Percentiles rank a stretch among this genome's conserved stretches.
These are phyloP conservation scores for Scorias spongiosa DNA, from an alignment of 2,329 filamentous ascomycete species.

Conservation along the genomic window DNA sequence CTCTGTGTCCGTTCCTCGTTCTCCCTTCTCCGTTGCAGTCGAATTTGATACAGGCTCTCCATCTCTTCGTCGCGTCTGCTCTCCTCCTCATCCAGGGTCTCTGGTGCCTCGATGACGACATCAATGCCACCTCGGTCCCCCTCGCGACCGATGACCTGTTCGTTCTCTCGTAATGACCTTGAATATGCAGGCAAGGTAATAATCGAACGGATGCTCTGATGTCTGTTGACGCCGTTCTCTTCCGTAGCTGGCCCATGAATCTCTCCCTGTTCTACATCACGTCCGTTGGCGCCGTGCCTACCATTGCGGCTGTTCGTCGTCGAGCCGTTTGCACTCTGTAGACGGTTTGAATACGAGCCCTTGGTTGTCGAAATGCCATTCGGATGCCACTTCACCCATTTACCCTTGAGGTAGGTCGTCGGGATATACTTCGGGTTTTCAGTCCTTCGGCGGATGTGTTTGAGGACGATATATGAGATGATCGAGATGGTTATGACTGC, in stretches of 20 bases:
- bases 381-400: slow-evolving; percentile 19
- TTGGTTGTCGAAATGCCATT: slow-evolving; percentile 8
- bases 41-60: slow-evolving; percentile 83
- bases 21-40: slow-evolving; percentile 59
- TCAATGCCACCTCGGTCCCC: slow-evolving; percentile 89
- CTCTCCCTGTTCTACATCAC: slow-evolving; percentile 12
- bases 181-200: slow-evolving; percentile 87
- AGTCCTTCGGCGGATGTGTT: slow-evolving; percentile 10
- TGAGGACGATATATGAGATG: slow-evolving; percentile 8
- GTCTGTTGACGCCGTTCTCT: slow-evolving; percentile 49
- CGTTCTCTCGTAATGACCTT: slow-evolving; percentile 53
- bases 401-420: slow-evolving; percentile 18
- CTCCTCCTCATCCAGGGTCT: slow-evolving; percentile 67
- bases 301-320: slow-evolving; percentile 12
- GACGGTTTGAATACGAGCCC: slow-evolving; percentile 15
- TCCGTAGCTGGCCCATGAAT: slow-evolving; percentile 7
- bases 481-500: slow-evolving; percentile 5
- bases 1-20: slow-evolving; percentile 63
- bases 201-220: slow-evolving; percentile 79
- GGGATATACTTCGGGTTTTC: slow-evolving; percentile 17
- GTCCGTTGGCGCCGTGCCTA: slow-evolving; percentile 9
- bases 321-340: slow-evolving; percentile 14
- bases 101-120: slow-evolving; percentile 71
- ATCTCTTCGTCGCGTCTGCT: slow-evolving; percentile 72
- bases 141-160: slow-evolving; percentile 73